These are phyloP conservation scores for Kwoniella pini DNA, from an alignment of 768 basidiomycete species.

Conservation along the genomic window DNA sequence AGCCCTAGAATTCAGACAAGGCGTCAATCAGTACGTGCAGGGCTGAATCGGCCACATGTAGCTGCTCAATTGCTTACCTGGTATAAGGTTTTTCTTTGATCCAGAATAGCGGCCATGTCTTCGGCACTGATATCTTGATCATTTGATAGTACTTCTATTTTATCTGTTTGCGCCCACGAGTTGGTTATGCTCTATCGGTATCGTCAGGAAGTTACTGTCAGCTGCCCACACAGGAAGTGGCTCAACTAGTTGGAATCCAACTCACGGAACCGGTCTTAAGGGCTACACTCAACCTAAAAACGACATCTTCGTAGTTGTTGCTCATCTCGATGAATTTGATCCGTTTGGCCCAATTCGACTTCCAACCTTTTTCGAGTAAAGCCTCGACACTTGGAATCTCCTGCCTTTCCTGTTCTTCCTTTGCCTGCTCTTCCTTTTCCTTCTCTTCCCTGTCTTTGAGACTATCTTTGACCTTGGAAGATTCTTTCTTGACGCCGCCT, in stretches of 20 bases:
- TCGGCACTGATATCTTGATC: slow-evolving; percentile 27
- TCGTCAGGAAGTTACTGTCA: neutral
- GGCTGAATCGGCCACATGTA: too few relatives aligned
- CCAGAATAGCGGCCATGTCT: slow-evolving; percentile 24
- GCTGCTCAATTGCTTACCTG: slow-evolving; percentile 33
- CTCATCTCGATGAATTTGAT: slow-evolving; percentile 27
- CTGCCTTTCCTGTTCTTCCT: too few relatives aligned
- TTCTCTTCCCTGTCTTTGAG: neutral
- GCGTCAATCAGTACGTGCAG: neutral
- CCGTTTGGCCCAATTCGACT: slow-evolving; percentile 27
- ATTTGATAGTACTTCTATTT: slow-evolving; percentile 29
- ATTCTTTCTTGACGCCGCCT: slow-evolving; percentile 24
- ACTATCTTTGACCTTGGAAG: slow-evolving; percentile 16
- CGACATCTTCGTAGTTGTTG: slow-evolving; percentile 31
- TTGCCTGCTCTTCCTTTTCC: neutral
- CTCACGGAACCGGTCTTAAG: slow-evolving; percentile 42
- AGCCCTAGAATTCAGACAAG: slow-evolving; percentile 47
- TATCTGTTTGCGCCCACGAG: slow-evolving; percentile 43
- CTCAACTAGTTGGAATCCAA: neutral
- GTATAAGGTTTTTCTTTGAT: slow-evolving; percentile 35
- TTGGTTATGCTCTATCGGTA: slow-evolving; percentile 27
- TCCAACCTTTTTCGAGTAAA: slow-evolving; percentile 19
- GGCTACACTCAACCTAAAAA: slow-evolving; percentile 32
- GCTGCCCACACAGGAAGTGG: neutral
- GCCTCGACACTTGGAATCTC: slow-evolving; percentile 2